Evolutionary conservation across 345 rosid genomes (phyloP).

Genomic region (Citrus reticulata): DNA sequence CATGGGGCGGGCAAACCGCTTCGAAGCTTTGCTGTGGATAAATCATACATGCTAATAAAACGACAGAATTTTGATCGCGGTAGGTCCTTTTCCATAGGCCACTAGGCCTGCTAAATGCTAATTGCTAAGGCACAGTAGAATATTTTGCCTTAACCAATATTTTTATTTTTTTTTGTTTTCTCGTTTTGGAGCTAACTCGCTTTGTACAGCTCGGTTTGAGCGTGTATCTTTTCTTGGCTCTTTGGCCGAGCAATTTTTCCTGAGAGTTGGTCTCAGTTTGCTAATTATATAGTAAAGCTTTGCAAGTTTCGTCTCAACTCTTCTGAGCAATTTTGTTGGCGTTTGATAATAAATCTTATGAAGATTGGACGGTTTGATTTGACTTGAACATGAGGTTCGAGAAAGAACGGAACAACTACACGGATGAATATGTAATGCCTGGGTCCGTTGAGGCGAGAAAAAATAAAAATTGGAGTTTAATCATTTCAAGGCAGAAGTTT

Average conservation of each 20-base stretch:
- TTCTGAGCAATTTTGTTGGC: background rate
- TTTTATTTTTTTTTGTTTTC: background rate
- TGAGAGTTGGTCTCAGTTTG: conserved; percentile 25
- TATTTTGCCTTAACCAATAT: conserved; percentile 13
- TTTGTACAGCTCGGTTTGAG: conserved; percentile 23
- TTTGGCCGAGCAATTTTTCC: conserved; percentile 3
- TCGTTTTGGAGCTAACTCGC: background rate
- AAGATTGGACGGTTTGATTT: background rate
- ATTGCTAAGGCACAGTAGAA: background rate
- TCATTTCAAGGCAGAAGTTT: too few relatives aligned
- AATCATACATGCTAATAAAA: conserved; percentile 8
- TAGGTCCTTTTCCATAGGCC: background rate
- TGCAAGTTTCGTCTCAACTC: background rate
- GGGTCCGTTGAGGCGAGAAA: too few relatives aligned
- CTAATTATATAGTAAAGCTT: background rate
- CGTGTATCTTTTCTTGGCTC: conserved; percentile 20
- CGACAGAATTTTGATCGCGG: background rate
- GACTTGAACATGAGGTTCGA: background rate
- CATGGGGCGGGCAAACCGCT: background rate
- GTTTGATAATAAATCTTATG: background rate
- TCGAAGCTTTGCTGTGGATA: conserved; percentile 1
- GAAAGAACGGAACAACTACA: too few relatives aligned
- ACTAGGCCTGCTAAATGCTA: background rate
- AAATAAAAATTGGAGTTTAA: too few relatives aligned
- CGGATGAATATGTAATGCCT: too few relatives aligned